Evolutionary conservation across 1,139 yeast genomes (phyloP).

Genomic region (Trichomonascaceae sp.): DNA sequence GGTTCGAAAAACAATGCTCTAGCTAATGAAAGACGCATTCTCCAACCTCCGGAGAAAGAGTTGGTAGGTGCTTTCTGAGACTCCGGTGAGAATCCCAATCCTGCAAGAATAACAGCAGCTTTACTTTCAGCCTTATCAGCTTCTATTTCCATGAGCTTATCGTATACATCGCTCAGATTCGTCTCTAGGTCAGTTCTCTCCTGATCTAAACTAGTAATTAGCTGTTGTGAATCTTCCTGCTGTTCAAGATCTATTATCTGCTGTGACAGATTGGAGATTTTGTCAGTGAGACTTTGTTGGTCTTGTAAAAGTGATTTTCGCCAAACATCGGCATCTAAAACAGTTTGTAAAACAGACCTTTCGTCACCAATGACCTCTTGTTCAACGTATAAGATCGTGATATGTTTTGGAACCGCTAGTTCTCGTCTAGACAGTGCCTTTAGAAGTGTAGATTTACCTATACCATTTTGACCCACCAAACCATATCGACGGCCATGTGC

Average conservation of each 20-base stretch:
- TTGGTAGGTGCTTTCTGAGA: conserved; percentile 80
- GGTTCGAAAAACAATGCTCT: conserved; percentile 97
- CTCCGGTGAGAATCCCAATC: conserved; percentile 88
- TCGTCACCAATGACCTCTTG: conserved; percentile 97
- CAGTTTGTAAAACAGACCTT: conserved; percentile 82
- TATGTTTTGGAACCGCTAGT: conserved; percentile 86
- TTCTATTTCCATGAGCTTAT: conserved; percentile 85
- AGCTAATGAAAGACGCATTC: conserved; percentile 98
- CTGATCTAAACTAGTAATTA: conserved; percentile 73
- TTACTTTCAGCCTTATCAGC: conserved; percentile 96
- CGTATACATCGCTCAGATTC: conserved; percentile 71
- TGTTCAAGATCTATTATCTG: conserved; percentile 54
- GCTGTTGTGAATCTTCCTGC: conserved; percentile 64
- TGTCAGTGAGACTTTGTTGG: conserved; percentile 64
- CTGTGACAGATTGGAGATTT: conserved; percentile 67
- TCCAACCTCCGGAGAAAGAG: conserved; percentile 98
- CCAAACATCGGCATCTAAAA: conserved; percentile 98
- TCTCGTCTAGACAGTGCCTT: conserved; percentile 92
- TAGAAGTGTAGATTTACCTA: conserved; percentile 92
- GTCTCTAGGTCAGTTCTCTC: conserved; percentile 82
- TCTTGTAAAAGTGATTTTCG: conserved; percentile 79
- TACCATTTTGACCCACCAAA: conserved; percentile 98
- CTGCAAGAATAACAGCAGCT: conserved; percentile 91
- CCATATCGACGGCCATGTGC: conserved; percentile 95
- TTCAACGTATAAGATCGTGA: conserved; percentile 92